Conservation (phyloP, 805 yeast species). For the Ogataea nitratoaversa region DNA sequence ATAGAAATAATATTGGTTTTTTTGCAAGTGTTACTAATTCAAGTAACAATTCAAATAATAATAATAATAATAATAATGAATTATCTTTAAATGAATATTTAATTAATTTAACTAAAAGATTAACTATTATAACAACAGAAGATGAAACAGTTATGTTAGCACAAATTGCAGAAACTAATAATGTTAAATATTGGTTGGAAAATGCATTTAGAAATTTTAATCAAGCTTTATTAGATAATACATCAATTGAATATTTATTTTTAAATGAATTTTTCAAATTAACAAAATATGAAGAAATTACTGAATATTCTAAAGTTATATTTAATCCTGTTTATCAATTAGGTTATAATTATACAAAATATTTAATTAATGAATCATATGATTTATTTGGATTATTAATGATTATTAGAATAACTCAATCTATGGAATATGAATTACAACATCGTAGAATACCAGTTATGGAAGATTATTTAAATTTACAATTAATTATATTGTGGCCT, state of each 20-base stretch:
- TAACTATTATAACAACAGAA: constrained; percentile 46
- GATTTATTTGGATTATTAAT: constrained; percentile 80
- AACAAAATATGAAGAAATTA: constrained; percentile 41
- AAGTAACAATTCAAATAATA: no score
- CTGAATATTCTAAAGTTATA: constrained; percentile 42
- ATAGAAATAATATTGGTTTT: constrained; percentile 7
- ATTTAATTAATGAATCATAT: constrained; percentile 37
- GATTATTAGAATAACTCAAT: constrained; percentile 67
- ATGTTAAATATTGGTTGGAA: constrained; percentile 61
- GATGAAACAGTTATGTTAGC: constrained; percentile 70
- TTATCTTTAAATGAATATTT: constrained; percentile 48
- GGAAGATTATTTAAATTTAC: constrained; percentile 65
- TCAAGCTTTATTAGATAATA: constrained; percentile 70
- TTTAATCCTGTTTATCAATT: constrained; percentile 50
- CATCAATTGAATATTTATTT: constrained; percentile 71
- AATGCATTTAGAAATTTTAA: constrained; percentile 69
- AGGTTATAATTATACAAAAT: constrained; percentile 46
- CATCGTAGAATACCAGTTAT: constrained; percentile 65
- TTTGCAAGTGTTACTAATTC: constrained; percentile 4
- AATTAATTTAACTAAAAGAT: constrained; percentile 52
- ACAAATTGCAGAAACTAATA: constrained; percentile 78
- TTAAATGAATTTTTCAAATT: constrained; percentile 64
- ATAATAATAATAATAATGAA: constrained; percentile 6
- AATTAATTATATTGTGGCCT: constrained; percentile 79
- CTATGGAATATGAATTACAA: constrained; percentile 60